Base-by-base conservation (phyloP, 257 asterid species). In the Parsonsia alboflavescens region DNA sequence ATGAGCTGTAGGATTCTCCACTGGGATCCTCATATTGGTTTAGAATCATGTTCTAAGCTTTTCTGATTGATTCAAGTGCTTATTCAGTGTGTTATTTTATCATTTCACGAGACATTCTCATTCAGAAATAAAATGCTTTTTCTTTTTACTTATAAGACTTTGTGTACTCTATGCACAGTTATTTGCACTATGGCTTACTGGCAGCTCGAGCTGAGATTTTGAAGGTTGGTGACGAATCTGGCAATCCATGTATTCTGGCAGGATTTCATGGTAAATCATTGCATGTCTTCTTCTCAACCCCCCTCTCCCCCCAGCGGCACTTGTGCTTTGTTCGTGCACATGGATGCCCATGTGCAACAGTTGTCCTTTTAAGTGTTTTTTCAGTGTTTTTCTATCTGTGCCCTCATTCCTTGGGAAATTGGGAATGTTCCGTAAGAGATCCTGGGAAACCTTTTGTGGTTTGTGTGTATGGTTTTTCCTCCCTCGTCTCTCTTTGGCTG, bases 191-290 rank as follows among this genome's bases (percentile, higher is more conserved):
- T 73, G 88, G 88, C 33, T 79, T 84, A 80, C 70, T 84, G 50
- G 88, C 88, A 45, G 88, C 88, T 71, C 88, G 88, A 75, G 88
- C 86, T 77, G 88, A 84, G 81, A 84, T 84, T 74, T 77, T 84
- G 79, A 84, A 84, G 79, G 80, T 75, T 64, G 72, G 83, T 10
- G 80, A 54, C n/a, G 85, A 78, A 62, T 77, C 88, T 50, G 82
- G 82, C 62, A 84, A 54, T 52, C 88, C 88, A 22, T 84, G 88
- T 75, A 66, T 84, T 48, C 75, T 84, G 78, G 84, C 71, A 22
- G 88, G 86, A 24, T 62, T 76, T 75, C 74, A 79, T 71, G 88
- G 88, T 84, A 84, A 50, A 74, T 54, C 39, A 33, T 33, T 33
- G 39, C 39, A 33, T 33, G 39, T n/a, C 61, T 10, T n/a, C 13